phyloP scores from a whole-genome alignment of 306 rosid species.

The apple (Malus domestica) region ASM211411v1 NC_041802.1:27760001-27760500 shows the following conservation, averaged over 20 bases:
- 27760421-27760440: constrained; percentile 36
- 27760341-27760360: constrained; percentile 31
- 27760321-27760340: constrained; percentile 29
- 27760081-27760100: neutral
- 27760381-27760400: constrained; percentile 25
- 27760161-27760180: constrained; percentile 2
- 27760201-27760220: neutral
- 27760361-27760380: constrained; percentile 26
- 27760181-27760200: constrained; percentile 10
- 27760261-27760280: constrained; percentile 25
- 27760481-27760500: constrained; percentile 31
- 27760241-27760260: constrained; percentile 27
- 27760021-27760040: neutral
- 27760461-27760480: constrained; percentile 45
- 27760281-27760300: constrained; percentile 30
- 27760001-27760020: neutral
- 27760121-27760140: too few species aligned
- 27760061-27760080: neutral
- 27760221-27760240: constrained; percentile 15
- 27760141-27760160: neutral
- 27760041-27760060: neutral
- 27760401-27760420: constrained; percentile 26
- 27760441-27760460: constrained; percentile 37
- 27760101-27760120: neutral
- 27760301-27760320: constrained; percentile 36